Evolutionary conservation across 164 flowering plant species (phyloP).

Genomic region (Dillenia suffruticosa): DNA sequence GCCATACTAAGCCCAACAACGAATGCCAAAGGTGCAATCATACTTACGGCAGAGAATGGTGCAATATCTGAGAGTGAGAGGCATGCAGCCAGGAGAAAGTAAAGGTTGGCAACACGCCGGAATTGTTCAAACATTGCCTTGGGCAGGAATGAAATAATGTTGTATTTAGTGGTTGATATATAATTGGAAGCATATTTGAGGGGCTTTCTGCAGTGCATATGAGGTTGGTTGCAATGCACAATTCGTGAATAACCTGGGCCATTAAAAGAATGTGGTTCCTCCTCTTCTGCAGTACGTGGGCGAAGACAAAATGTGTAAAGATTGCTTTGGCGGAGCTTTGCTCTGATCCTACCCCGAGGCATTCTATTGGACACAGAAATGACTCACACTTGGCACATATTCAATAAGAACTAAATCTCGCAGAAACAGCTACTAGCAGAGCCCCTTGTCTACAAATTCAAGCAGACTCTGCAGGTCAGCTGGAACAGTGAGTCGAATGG

Average conservation of each 20-base stretch:
- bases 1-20: conserved; percentile 97
- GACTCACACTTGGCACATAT: conserved; percentile 3
- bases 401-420: not conserved
- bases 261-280: conserved; percentile 40
- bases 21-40: conserved; percentile 89
- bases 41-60: conserved; percentile 77
- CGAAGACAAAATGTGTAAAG: conserved; percentile 62
- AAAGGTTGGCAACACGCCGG: conserved; percentile 88
- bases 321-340: conserved; percentile 45
- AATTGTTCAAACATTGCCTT: conserved; percentile 95
- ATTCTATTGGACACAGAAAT: conserved; percentile 18
- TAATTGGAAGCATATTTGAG: conserved; percentile 60
- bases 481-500: not conserved
- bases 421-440: not conserved
- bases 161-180: conserved; percentile 91
- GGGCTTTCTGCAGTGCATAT: conserved; percentile 51
- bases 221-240: conserved; percentile 75
- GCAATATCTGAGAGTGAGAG: conserved; percentile 68
- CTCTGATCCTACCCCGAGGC: conserved; percentile 59
- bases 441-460: not conserved
- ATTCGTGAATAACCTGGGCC: conserved; percentile 79
- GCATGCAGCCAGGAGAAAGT: conserved; percentile 80
- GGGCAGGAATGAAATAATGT: conserved; percentile 72
- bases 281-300: conserved; percentile 23
- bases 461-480: not conserved